A percentile compares a stretch with the other conserved stretches of the same genome.
Conservation (phyloP, 225 moss, liverwort and hornwort genomes). For the Physcomitrium patens region DNA sequence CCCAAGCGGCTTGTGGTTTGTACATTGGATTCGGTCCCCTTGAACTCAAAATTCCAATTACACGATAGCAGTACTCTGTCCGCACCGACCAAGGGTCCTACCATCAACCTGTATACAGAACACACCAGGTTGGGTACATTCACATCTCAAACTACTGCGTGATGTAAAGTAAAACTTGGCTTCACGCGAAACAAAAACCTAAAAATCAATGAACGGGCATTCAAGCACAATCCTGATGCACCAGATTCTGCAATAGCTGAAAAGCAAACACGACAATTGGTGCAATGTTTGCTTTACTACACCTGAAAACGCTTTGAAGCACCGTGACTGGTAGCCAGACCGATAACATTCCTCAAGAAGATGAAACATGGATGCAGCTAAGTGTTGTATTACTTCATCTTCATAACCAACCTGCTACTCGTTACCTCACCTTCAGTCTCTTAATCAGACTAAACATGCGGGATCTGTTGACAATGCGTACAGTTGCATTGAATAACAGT, state of each 20-base stretch:
- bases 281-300: slow-evolving; percentile 21
- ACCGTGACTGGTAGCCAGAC: slow-evolving; percentile 7
- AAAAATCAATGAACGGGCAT: too few species aligned
- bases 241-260: slow-evolving; percentile 24
- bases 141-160: too few species aligned
- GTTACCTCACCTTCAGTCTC: slow-evolving; percentile 27
- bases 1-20: too few species aligned
- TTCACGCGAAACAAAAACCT: too few species aligned
- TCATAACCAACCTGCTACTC: slow-evolving; percentile 18
- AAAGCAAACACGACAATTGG: slow-evolving; percentile 36
- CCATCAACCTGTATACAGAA: too few species aligned
- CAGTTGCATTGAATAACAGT: slow-evolving; percentile 31
- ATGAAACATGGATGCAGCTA: slow-evolving; percentile 8
- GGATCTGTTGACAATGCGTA: slow-evolving; percentile 24
- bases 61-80: too few species aligned
- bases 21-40: too few species aligned
- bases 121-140: too few species aligned
- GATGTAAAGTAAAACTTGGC: too few species aligned
- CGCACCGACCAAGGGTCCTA: too few species aligned
- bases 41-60: too few species aligned
- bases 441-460: slow-evolving; percentile 13
- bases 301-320: slow-evolving; percentile 21
- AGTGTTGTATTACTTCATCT: slow-evolving; percentile 15
- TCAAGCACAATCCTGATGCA: slow-evolving; percentile 16
- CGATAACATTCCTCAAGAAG: slow-evolving; percentile 9